Conservation (phyloP, 2,329 filamentous ascomycete genomes). For the Lasiodiplodia sp. region DNA sequence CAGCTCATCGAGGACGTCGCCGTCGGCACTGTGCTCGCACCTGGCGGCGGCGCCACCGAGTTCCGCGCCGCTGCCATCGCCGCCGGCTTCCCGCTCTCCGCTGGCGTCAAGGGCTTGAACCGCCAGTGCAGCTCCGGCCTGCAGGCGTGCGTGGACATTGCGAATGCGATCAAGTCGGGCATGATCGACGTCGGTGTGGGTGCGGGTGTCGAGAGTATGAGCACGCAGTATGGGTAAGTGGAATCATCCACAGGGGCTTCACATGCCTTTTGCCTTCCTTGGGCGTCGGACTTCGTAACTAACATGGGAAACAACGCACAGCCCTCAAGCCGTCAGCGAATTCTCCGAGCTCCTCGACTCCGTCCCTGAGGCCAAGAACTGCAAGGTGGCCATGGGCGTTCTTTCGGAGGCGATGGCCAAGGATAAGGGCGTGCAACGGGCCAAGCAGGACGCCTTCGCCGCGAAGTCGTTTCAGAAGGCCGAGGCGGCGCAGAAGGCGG, state of each 20-base stretch:
- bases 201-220: conserved; percentile 97
- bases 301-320: conserved; percentile 2
- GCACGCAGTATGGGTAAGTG: conserved; percentile 72
- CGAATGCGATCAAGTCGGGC: conserved; percentile 86
- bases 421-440: conserved; percentile 75
- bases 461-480: conserved; percentile 94
- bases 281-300: not conserved
- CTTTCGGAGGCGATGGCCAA: conserved; percentile 95
- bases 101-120: conserved; percentile 89
- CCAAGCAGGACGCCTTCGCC: conserved; percentile 88
- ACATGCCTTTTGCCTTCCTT: not conserved
- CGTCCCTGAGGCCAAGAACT: conserved; percentile 85
- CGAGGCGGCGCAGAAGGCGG: conserved; percentile 79
- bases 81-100: conserved; percentile 85
- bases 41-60: conserved; percentile 94
- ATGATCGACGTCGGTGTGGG: conserved; percentile 97
- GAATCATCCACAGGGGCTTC: not conserved
- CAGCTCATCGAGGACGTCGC: conserved; percentile 88
- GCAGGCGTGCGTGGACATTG: conserved; percentile 91
- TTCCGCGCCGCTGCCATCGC: conserved; percentile 91
- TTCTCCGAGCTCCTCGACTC: conserved; percentile 89
- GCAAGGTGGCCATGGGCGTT: conserved; percentile 96
- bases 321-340: conserved; percentile 81
- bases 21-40: conserved; percentile 89
- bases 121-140: conserved; percentile 93